phyloP scores from a whole-genome alignment of 768 basidiomycete species.

The Amanita polypyramis region DNA sequence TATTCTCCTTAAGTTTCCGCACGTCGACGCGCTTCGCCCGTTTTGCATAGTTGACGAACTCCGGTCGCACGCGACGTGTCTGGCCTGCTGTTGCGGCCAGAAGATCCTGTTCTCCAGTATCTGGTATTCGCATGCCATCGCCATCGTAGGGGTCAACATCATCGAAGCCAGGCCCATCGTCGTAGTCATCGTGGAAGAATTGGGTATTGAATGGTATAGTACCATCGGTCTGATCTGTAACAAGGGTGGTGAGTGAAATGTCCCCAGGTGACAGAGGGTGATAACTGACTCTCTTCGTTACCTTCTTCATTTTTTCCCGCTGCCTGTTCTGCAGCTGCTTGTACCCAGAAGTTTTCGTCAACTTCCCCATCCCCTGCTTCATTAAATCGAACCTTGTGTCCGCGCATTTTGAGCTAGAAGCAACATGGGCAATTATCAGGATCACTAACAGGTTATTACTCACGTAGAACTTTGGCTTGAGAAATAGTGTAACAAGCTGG shows the following conservation, averaged over 20 bases:
- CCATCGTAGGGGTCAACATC: conserved; percentile 40
- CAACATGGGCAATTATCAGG: conserved; percentile 3
- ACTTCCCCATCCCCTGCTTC: conserved; percentile 75
- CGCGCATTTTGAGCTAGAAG: conserved; percentile 79
- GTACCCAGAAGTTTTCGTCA: conserved; percentile 96
- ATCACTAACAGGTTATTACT: conserved; percentile 16
- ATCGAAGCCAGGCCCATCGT: conserved; percentile 68
- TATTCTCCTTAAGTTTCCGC: conserved; percentile 92
- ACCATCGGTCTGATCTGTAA: conserved; percentile 32
- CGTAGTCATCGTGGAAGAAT: conserved; percentile 91
- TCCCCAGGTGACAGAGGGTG: background rate
- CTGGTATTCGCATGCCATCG: conserved; percentile 28
- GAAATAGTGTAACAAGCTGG: conserved; percentile 84
- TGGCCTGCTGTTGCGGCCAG: conserved; percentile 71
- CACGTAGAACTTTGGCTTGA: conserved; percentile 94
- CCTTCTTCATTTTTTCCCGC: conserved; percentile 35
- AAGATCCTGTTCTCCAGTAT: conserved; percentile 75
- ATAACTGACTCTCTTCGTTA: conserved; percentile 51
- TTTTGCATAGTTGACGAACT: conserved; percentile 90
- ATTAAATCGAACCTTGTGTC: conserved; percentile 46
- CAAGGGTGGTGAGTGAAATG: background rate
- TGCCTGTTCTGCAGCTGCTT: conserved; percentile 79
- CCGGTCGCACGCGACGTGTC: conserved; percentile 72
- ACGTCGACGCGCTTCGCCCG: conserved; percentile 96
- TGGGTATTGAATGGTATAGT: conserved; percentile 87